These are phyloP conservation scores for Panicum virgatum DNA, from an alignment of 202 grass and related monocot species.

Conservation along the genomic window DNA sequence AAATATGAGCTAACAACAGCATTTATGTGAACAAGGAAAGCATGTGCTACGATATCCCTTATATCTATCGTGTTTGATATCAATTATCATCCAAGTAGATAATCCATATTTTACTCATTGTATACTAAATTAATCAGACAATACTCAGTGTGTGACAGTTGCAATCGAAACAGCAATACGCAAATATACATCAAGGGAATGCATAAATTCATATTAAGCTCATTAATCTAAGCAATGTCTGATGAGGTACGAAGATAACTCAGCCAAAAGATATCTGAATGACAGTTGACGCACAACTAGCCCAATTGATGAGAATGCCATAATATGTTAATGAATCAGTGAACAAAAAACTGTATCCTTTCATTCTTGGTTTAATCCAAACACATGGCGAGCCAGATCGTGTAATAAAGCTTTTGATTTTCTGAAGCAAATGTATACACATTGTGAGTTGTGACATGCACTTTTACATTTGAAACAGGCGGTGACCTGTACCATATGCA, in stretches of 20 bases:
- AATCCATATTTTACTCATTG: not conserved
- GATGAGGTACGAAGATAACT: conserved; percentile 7
- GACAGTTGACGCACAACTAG: not conserved
- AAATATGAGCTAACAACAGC: not conserved
- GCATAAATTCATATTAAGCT: not conserved
- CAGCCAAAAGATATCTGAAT: not conserved
- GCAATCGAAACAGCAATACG: not conserved
- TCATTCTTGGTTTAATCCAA: not conserved
- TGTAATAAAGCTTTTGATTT: not conserved
- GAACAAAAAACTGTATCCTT: not conserved
- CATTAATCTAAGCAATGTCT: not conserved
- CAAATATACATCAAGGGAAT: not conserved
- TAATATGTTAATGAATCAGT: not conserved
- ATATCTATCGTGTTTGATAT: not conserved
- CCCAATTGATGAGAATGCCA: not conserved
- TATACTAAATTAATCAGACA: no score
- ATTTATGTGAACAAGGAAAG: not conserved
- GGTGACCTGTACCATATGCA: not conserved
- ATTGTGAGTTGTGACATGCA: no score
- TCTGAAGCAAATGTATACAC: not conserved
- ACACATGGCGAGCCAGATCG: not conserved
- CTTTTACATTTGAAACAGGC: not conserved
- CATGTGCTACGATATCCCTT: not conserved
- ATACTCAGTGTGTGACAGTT: no score
- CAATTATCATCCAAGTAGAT: not conserved